phyloP scores from a whole-genome alignment of 2,329 filamentous ascomycete genomes.

The Ophiocordyceps camponoti-floridani region DNA sequence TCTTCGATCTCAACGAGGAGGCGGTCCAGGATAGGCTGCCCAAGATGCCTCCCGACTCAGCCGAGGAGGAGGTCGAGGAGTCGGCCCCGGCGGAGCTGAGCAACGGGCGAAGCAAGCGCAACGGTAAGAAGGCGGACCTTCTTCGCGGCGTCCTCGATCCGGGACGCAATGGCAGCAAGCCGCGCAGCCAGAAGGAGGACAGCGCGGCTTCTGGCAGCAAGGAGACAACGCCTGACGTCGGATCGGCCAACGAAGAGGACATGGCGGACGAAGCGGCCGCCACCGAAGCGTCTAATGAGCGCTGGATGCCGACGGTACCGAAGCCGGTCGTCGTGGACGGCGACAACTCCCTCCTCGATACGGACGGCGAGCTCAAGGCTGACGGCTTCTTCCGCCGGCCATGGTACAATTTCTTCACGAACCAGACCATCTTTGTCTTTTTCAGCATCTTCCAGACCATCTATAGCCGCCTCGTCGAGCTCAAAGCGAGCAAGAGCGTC shows the following conservation, averaged over 20 bases:
- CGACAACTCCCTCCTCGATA: slow-evolving; percentile 37
- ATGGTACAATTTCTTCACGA: slow-evolving; percentile 80
- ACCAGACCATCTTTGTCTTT: slow-evolving; percentile 85
- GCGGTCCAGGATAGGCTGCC: slow-evolving; percentile 47
- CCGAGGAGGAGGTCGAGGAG: slow-evolving; percentile 65
- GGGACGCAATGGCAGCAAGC: slow-evolving; percentile 50
- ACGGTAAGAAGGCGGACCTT: slow-evolving; percentile 62
- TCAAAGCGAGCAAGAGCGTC: slow-evolving; percentile 62
- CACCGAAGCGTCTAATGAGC: slow-evolving; percentile 45
- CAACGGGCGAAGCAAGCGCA: slow-evolving; percentile 49
- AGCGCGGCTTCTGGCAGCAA: slow-evolving; percentile 66
- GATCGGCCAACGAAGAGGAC: slow-evolving; percentile 63
- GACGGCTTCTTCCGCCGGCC: slow-evolving; percentile 69
- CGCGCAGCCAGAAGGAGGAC: slow-evolving; percentile 59
- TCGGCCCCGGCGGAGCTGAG: slow-evolving; percentile 52
- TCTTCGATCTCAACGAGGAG: slow-evolving; percentile 60
- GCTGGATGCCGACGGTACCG: slow-evolving; percentile 45
- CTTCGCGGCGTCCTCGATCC: slow-evolving; percentile 75
- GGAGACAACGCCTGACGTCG: slow-evolving; percentile 72
- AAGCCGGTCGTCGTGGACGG: slow-evolving; percentile 31
- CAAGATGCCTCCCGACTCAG: slow-evolving; percentile 51
- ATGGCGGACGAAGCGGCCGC: slow-evolving; percentile 40
- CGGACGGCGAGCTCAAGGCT: slow-evolving; percentile 46
- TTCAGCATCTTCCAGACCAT: slow-evolving; percentile 86
- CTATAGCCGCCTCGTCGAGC: slow-evolving; percentile 64